A percentile compares a stretch with the other conserved stretches of the same genome.
phyloP scores from a whole-genome alignment of 495 filamentous ascomycete species.

The Daldinia grandis region DNA sequence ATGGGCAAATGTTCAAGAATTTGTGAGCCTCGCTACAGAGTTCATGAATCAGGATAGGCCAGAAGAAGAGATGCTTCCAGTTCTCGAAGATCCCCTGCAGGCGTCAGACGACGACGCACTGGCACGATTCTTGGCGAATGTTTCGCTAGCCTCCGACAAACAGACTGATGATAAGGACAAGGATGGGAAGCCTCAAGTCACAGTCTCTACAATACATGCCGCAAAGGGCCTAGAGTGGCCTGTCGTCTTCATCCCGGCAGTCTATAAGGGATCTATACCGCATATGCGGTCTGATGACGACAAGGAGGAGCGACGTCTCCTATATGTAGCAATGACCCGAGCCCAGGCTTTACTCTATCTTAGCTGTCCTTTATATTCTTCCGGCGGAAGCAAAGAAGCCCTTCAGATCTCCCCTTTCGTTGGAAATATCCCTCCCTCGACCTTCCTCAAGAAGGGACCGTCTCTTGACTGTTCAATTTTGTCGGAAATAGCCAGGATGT shows the following conservation, averaged over 20 bases:
- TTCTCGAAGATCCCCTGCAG: constrained; percentile 79
- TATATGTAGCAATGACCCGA: constrained; percentile 98
- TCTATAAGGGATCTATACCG: constrained; percentile 91
- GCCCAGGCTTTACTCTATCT: constrained; percentile 92
- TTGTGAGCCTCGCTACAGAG: constrained; percentile 78
- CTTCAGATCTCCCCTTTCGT: constrained; percentile 55
- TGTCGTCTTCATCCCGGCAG: constrained; percentile 90
- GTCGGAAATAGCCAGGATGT: constrained; percentile 51
- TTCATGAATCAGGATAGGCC: constrained; percentile 61
- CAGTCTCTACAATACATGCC: constrained; percentile 95
- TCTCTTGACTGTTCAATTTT: constrained; percentile 55
- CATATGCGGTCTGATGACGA: constrained; percentile 91
- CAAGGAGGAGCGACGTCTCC: constrained; percentile 87
- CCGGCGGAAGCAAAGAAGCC: constrained; percentile 44
- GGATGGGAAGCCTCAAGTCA: constrained; percentile 72
- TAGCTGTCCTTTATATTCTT: constrained; percentile 70
- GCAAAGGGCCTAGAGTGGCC: constrained; percentile 99
- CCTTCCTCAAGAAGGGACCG: constrained; percentile 54
- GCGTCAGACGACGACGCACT: constrained; percentile 72
- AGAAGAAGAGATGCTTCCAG: constrained; percentile 75
- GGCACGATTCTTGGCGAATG: constrained; percentile 86
- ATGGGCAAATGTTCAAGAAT: constrained; percentile 94
- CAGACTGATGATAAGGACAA: constrained; percentile 66
- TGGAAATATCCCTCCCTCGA: constrained; percentile 40
- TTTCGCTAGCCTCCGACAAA: constrained; percentile 82